phyloP scores from a whole-genome alignment of 2,329 filamentous ascomycete species.

The Ophiocordyceps unilateralis region DNA sequence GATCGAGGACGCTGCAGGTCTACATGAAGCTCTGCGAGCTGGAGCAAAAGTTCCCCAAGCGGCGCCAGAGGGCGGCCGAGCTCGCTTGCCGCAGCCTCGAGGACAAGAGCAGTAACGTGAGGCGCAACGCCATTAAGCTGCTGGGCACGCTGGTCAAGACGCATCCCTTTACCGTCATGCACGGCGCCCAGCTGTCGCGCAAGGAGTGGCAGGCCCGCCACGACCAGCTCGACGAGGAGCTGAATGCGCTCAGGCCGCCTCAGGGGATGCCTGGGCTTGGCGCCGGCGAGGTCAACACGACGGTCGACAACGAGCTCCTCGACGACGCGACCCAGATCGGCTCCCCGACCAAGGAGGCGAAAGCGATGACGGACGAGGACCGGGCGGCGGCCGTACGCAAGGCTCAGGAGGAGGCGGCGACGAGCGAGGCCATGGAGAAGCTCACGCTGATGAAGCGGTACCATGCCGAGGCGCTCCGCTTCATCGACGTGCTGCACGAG shows the following conservation, averaged over 20 bases:
- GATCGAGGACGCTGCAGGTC: slow-evolving; percentile 82
- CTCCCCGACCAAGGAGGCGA: slow-evolving; percentile 25
- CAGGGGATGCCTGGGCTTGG: slow-evolving; percentile 45
- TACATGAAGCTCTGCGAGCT: slow-evolving; percentile 83
- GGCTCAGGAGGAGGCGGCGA: slow-evolving; percentile 72
- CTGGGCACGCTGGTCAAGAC: slow-evolving; percentile 78
- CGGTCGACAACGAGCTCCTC: slow-evolving; percentile 60
- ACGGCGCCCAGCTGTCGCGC: slow-evolving; percentile 68
- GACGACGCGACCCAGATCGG: slow-evolving; percentile 78
- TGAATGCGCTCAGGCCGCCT: slow-evolving; percentile 68
- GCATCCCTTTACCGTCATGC: slow-evolving; percentile 83
- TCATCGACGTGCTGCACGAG: slow-evolving; percentile 79
- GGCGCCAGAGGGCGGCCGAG: slow-evolving; percentile 73
- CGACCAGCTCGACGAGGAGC: slow-evolving; percentile 65
- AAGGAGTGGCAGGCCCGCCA: slow-evolving; percentile 76
- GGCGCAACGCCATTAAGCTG: slow-evolving; percentile 87
- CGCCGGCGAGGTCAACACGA: slow-evolving; percentile 46
- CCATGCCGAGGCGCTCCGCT: slow-evolving; percentile 82
- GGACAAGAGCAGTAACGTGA: slow-evolving; percentile 96
- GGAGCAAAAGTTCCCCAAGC: slow-evolving; percentile 91
- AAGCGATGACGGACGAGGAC: slow-evolving; percentile 62
- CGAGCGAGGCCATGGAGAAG: slow-evolving; percentile 73
- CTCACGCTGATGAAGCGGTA: slow-evolving; percentile 78
- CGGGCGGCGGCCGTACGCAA: slow-evolving; percentile 62
- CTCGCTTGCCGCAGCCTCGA: slow-evolving; percentile 77